Evolutionary conservation across 768 basidiomycete genomes (phyloP).

Genomic region (Tylopilus plumbeoviolaceoides): DNA sequence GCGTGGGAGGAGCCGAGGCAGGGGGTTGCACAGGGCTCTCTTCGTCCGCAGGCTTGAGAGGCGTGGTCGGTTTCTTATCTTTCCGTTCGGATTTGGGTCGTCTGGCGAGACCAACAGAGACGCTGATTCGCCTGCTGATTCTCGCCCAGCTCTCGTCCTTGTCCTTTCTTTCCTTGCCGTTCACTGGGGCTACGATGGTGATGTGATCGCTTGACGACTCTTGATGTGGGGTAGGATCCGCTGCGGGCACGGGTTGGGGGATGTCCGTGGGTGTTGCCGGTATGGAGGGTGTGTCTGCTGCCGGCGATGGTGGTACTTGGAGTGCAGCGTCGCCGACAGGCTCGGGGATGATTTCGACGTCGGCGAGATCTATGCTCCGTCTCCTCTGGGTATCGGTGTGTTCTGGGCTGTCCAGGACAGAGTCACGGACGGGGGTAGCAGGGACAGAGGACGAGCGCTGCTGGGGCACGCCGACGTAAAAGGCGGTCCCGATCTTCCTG

Average conservation of each 20-base stretch:
- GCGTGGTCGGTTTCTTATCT: constrained; percentile 26
- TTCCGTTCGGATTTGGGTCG: constrained; percentile 34
- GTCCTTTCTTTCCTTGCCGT: constrained; percentile 35
- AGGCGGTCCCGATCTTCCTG: constrained; percentile 44
- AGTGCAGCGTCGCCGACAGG: background rate
- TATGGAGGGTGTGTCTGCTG: constrained; percentile 8
- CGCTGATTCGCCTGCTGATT: constrained; percentile 58
- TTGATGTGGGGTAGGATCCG: background rate
- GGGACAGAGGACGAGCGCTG: constrained; percentile 61
- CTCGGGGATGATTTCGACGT: constrained; percentile 31
- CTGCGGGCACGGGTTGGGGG: constrained; percentile 5
- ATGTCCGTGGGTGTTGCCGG: constrained; percentile 14
- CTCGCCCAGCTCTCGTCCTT: constrained; percentile 57
- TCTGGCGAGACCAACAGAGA: constrained; percentile 46
- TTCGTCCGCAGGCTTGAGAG: constrained; percentile 29
- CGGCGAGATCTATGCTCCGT: constrained; percentile 30
- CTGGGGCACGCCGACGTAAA: constrained; percentile 27
- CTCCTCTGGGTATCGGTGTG: constrained; percentile 25
- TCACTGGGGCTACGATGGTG: constrained; percentile 33
- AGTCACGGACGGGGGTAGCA: constrained; percentile 32
- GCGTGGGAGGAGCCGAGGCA: constrained; percentile 8
- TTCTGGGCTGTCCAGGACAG: constrained; percentile 30
- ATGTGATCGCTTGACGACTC: constrained; percentile 29
- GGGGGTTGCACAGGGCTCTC: constrained; percentile 1
- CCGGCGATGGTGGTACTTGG: constrained; percentile 2